Percentiles rank a stretch among this genome's conserved stretches.
phyloP scores from a whole-genome alignment of 106 monocot species.

The Narthecium ossifragum region DNA sequence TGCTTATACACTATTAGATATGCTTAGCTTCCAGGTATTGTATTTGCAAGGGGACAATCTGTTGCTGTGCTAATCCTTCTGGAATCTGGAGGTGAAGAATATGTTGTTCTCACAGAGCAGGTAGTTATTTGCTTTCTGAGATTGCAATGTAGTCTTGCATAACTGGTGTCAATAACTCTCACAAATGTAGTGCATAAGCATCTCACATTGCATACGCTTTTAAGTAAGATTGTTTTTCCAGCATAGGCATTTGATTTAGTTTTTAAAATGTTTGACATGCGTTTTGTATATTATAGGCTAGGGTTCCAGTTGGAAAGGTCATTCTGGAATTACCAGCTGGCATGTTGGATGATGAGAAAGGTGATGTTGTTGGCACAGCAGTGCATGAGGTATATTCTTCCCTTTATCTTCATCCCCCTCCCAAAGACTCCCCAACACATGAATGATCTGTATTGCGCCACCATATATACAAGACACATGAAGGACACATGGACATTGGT shows the following conservation, averaged over 20 bases:
- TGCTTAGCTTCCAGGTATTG: conserved; percentile 93
- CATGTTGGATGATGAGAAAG: conserved; percentile 80
- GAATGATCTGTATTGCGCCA: no score
- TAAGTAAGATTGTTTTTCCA: conserved; percentile 84
- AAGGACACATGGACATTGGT: no score
- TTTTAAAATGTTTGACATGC: not conserved
- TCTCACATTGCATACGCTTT: no score
- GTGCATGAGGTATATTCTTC: conserved; percentile 81
- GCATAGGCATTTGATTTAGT: conserved; percentile 55
- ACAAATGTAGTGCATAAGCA: no score
- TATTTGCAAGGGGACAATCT: conserved; percentile 88
- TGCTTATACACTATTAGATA: conserved; percentile 12
- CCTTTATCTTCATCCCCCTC: not conserved
- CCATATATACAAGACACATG: no score
- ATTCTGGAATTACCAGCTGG: conserved; percentile 96
- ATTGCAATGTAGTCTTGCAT: no score
- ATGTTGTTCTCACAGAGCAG: conserved; percentile 94
- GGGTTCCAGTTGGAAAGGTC: conserved; percentile 88
- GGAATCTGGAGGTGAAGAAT: conserved; percentile 50
- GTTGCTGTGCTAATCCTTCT: conserved; percentile 89
- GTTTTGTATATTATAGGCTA: conserved; percentile 40
- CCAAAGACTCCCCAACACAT: no score
- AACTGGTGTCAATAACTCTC: no score
- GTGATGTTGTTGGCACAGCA: conserved; percentile 81
- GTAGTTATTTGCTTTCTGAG: no score